phyloP scores from a whole-genome alignment of 306 rosid genomes.

The Sechiopsis laciniata region DNA sequence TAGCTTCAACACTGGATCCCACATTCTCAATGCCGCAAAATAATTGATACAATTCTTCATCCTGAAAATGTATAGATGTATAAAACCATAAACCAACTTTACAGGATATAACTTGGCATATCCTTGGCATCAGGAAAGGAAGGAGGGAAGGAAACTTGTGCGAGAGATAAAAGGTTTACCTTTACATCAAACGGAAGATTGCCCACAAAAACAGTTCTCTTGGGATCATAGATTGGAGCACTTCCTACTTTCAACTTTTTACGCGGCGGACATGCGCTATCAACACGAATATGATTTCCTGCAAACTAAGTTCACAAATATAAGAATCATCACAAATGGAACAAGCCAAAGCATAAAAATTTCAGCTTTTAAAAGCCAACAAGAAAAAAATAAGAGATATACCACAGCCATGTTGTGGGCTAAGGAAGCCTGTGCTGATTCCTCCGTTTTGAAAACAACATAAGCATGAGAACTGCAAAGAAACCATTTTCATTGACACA shows the following conservation, averaged over 20 bases:
- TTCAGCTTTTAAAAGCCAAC: not conserved
- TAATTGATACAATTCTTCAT: slow-evolving; percentile 83
- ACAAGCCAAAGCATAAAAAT: not conserved
- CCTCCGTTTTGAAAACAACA: slow-evolving; percentile 61
- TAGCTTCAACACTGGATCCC: slow-evolving; percentile 62
- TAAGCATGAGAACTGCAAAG: slow-evolving; percentile 76
- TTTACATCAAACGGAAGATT: slow-evolving; percentile 93
- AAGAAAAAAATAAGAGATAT: slow-evolving; percentile 22
- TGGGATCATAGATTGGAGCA: slow-evolving; percentile 54
- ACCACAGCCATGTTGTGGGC: slow-evolving; percentile 85
- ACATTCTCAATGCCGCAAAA: slow-evolving; percentile 53
- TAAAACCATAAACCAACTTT: slow-evolving; percentile 4
- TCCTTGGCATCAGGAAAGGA: not conserved
- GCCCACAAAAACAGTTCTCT: slow-evolving; percentile 88
- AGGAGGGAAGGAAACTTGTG: not conserved
- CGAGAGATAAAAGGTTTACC: slow-evolving; percentile 38
- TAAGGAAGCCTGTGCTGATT: slow-evolving; percentile 77
- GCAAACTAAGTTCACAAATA: slow-evolving; percentile 47
- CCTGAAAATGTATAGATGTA: slow-evolving; percentile 45
- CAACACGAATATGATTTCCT: slow-evolving; percentile 90
- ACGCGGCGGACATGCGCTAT: slow-evolving; percentile 96
- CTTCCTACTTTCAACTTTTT: slow-evolving; percentile 76
- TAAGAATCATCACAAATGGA: not conserved
- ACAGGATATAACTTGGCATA: not conserved
- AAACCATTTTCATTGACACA: slow-evolving; percentile 23